These are phyloP conservation scores for Apiospora pterosperma DNA, from an alignment of 2,329 filamentous ascomycete genomes.

Conservation along the genomic window DNA sequence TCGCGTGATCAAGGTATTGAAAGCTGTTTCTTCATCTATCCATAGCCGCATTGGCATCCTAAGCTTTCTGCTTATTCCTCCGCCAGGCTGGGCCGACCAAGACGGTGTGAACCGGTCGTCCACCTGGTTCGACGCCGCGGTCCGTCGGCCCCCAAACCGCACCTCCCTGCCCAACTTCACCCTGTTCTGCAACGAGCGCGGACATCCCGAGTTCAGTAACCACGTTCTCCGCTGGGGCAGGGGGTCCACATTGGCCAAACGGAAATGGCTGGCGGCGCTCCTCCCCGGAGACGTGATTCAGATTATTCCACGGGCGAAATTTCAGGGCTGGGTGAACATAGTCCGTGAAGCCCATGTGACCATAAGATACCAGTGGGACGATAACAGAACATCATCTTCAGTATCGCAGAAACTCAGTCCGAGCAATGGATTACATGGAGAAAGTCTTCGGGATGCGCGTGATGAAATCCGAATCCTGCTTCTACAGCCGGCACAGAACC, in stretches of 20 bases:
- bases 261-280: not conserved
- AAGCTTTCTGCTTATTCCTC: too few species aligned
- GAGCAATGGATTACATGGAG: not conserved
- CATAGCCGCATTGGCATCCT: not conserved
- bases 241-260: not conserved
- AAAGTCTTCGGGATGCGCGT: not conserved
- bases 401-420: not conserved
- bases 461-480: not conserved
- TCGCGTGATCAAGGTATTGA: constrained; percentile 5
- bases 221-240: not conserved
- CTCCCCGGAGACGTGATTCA: constrained; percentile 3
- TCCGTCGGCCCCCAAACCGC: not conserved
- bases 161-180: constrained; percentile 1
- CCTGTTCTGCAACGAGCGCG: not conserved
- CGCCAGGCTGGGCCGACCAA: not conserved
- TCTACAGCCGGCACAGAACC: not conserved
- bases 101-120: not conserved
- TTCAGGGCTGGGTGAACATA: constrained; percentile 3
- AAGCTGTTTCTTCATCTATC: too few species aligned
- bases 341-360: not conserved
- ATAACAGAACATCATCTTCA: not conserved
- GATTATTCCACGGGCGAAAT: not conserved
- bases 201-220: not conserved
- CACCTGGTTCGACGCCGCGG: constrained; percentile 1
- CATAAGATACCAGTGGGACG: not conserved